Percentiles rank a stretch among this genome's conserved stretches.
These are phyloP conservation scores for Vanrija sp. DNA, from an alignment of 1,284 basidiomycete genomes.

Conservation along the genomic window DNA sequence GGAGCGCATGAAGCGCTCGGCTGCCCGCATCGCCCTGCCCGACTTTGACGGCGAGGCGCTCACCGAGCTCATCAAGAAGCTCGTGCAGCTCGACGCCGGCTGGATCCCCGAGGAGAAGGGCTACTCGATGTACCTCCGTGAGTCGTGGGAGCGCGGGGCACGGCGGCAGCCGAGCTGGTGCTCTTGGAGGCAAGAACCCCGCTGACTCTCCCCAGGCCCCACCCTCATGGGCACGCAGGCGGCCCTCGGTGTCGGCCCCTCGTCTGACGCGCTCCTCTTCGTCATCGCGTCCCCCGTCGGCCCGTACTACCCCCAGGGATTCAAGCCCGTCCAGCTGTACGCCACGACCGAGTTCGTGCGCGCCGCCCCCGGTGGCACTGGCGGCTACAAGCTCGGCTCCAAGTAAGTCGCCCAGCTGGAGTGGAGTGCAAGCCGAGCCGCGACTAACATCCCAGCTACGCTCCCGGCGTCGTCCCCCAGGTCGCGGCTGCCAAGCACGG, in stretches of 20 bases:
- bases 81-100: slow-evolving; percentile 78
- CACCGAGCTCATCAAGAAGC: slow-evolving; percentile 80
- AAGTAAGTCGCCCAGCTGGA: slow-evolving; percentile 52
- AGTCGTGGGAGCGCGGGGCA: slow-evolving; percentile 7
- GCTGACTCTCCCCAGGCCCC: slow-evolving; percentile 40
- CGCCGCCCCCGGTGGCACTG: slow-evolving; percentile 87
- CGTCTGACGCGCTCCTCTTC: slow-evolving; percentile 83
- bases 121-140: slow-evolving; percentile 85
- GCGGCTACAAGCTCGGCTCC: slow-evolving; percentile 84
- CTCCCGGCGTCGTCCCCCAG: slow-evolving; percentile 83
- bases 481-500: slow-evolving; percentile 75
- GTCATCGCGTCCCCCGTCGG: slow-evolving; percentile 93
- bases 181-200: neutral
- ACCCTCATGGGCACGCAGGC: slow-evolving; percentile 81
- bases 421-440: no score
- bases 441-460: slow-evolving; percentile 56
- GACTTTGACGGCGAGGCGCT: slow-evolving; percentile 77
- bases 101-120: slow-evolving; percentile 91
- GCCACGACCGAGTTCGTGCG: slow-evolving; percentile 88
- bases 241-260: slow-evolving; percentile 81
- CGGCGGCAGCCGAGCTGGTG: neutral
- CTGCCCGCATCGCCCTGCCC: slow-evolving; percentile 50
- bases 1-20: slow-evolving; percentile 58
- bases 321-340: slow-evolving; percentile 90
- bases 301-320: slow-evolving; percentile 90